Evolutionary conservation across 108 stramenopile genomes (phyloP), one percentile per base, ranked within the genome.

Genomic region (Discostella stelligeroides): DNA sequence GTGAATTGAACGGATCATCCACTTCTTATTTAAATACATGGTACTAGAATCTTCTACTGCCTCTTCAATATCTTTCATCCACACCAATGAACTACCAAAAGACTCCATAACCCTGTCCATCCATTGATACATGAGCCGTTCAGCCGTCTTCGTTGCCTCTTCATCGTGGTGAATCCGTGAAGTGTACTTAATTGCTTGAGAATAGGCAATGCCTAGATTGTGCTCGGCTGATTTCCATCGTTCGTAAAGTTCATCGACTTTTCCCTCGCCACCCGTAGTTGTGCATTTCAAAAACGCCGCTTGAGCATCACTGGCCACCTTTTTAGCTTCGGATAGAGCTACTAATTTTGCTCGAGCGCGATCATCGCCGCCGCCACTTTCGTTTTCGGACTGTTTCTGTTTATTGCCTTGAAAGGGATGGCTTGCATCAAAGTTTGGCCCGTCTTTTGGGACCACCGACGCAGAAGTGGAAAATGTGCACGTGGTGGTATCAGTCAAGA

Each of bases 171-270:
- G 46, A 12, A 78, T 66, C 15, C 76, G 56, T 30, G 81, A 72
- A 11, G 67, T 57, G 46, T 82, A 82, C 55, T 79, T 82, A 54
- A 82, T 82, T 2, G 76, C 72, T 59, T 78, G 71, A 18, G 69
- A 65, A 42, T 71, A 76, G 4, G 76, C 70, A 53, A 34, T 54
- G 4, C 72, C 28, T 28, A 82, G 60, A 24, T 51, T n/a, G 24
- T 24, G 21, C 63, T 79, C 65, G 18, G 58, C 25, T 64, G 63
- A 20, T 12, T 43, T 30, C 72, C 71, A 74, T 40, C 72, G 24
- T 9, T 66, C 46, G 37, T 51, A 28, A 11, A 82, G 75, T 21
- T 76, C 63, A 21, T 40, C 15, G 13, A 66, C 18, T n/a, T 24
- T 40, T 27, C 7, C 45, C 3, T 0, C 13, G 9, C 69, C 53